A percentile compares a stretch with the other conserved stretches of the same genome.
phyloP scores from a whole-genome alignment of 2,329 filamentous ascomycete species.

The Aspergillus niger region DNA sequence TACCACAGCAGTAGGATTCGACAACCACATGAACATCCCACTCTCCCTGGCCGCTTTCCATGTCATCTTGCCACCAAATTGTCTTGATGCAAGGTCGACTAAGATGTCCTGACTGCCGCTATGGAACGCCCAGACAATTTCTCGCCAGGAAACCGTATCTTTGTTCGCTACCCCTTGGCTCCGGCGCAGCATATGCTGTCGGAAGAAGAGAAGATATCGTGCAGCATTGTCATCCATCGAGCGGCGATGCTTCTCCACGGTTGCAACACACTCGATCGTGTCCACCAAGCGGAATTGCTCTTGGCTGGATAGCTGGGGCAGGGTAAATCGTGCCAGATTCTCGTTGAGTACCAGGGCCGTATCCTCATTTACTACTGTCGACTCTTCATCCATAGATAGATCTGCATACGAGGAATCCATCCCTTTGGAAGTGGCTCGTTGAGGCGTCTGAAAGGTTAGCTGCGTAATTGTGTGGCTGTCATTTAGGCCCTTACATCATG shows the following conservation, averaged over 20 bases:
- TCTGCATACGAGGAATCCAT: slow-evolving; percentile 55
- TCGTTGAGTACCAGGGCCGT: slow-evolving; percentile 72
- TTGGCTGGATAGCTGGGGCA: slow-evolving; percentile 78
- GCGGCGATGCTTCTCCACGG: slow-evolving; percentile 81
- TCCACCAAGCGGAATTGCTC: slow-evolving; percentile 85
- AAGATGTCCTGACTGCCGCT: slow-evolving; percentile 78
- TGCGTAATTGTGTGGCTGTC: not conserved
- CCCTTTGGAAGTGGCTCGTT: slow-evolving; percentile 50
- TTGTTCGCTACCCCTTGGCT: slow-evolving; percentile 61
- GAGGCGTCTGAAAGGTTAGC: slow-evolving; percentile 36
- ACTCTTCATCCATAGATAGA: slow-evolving; percentile 55
- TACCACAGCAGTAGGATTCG: slow-evolving; percentile 74
- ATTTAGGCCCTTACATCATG: slow-evolving; percentile 42
- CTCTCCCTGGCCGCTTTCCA: slow-evolving; percentile 86
- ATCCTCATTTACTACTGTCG: slow-evolving; percentile 69
- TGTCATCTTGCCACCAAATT: slow-evolving; percentile 75
- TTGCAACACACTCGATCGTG: slow-evolving; percentile 79
- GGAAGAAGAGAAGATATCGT: slow-evolving; percentile 83
- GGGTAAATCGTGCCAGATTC: slow-evolving; percentile 70
- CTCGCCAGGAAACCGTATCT: slow-evolving; percentile 62
- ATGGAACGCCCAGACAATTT: slow-evolving; percentile 50
- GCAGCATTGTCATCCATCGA: slow-evolving; percentile 90
- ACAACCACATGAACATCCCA: slow-evolving; percentile 94
- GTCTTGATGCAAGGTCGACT: slow-evolving; percentile 75
- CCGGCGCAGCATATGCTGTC: slow-evolving; percentile 73